Conservation (phyloP, 192 early-diverging fungal genomes). For the Gryganskiella cystojenkinii region DNA sequence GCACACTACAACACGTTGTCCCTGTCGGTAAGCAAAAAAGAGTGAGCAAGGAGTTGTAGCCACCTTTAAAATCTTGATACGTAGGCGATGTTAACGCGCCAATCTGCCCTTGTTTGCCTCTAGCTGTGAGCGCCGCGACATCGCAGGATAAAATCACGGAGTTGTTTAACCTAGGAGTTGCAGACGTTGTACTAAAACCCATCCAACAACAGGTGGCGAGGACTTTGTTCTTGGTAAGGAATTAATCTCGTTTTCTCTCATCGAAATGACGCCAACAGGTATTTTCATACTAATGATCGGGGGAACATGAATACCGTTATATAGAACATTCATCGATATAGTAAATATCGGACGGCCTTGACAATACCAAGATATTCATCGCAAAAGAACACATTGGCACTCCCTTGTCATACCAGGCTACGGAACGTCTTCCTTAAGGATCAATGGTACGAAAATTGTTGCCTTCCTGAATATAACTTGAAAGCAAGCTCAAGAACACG, state of each 20-base stretch:
- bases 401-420: slow-evolving; percentile 43
- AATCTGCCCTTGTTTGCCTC: background rate
- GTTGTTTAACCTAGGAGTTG: slow-evolving; percentile 63
- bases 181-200: slow-evolving; percentile 66
- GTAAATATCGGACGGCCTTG: slow-evolving; percentile 34
- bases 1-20: slow-evolving; percentile 38
- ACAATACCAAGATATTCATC: slow-evolving; percentile 40
- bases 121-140: slow-evolving; percentile 38
- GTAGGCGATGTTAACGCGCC: background rate
- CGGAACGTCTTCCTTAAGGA: slow-evolving; percentile 55
- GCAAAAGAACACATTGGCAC: slow-evolving; percentile 44
- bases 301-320: background rate
- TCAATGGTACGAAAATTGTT: slow-evolving; percentile 50
- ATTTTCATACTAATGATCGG: background rate
- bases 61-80: background rate
- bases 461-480: too few relatives aligned
- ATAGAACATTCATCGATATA: slow-evolving; percentile 50
- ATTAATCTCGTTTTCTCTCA: too few relatives aligned
- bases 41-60: background rate
- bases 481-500: too few relatives aligned
- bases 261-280: background rate
- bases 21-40: slow-evolving; percentile 41
- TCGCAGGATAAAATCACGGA: slow-evolving; percentile 56
- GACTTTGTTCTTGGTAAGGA: slow-evolving; percentile 64
- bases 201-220: slow-evolving; percentile 58